phyloP scores from a whole-genome alignment of 2,329 filamentous ascomycete species.

The Endoconidiophora polonica region DNA sequence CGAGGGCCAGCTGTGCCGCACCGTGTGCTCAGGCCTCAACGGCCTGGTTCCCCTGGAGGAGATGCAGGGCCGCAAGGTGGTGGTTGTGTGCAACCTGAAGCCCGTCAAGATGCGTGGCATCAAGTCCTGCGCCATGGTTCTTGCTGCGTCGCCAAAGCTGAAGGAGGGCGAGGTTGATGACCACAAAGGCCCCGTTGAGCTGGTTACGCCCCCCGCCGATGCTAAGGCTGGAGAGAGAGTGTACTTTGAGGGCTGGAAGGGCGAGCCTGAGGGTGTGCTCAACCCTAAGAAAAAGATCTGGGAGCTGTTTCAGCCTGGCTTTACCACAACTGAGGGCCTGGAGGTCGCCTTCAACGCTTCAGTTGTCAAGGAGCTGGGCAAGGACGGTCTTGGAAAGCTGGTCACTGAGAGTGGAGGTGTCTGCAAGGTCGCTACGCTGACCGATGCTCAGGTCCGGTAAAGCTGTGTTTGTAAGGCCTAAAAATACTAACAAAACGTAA shows the following conservation, averaged over 20 bases:
- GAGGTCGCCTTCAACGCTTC: slow-evolving; percentile 77
- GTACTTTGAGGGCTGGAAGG: slow-evolving; percentile 87
- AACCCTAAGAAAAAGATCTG: slow-evolving; percentile 99
- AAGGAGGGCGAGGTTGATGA: slow-evolving; percentile 70
- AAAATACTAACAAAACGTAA: not conserved
- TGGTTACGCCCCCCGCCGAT: slow-evolving; percentile 67
- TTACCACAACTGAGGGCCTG: slow-evolving; percentile 67
- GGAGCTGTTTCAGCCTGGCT: slow-evolving; percentile 92
- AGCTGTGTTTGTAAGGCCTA: not conserved
- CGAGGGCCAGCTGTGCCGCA: slow-evolving; percentile 81
- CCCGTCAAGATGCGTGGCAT: slow-evolving; percentile 95
- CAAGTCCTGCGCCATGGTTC: slow-evolving; percentile 70
- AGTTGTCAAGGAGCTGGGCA: slow-evolving; percentile 59
- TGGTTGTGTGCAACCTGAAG: slow-evolving; percentile 95
- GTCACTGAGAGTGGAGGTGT: slow-evolving; percentile 61
- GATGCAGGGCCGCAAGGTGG: slow-evolving; percentile 91
- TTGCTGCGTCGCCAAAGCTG: slow-evolving; percentile 75
- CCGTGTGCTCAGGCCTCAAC: slow-evolving; percentile 92
- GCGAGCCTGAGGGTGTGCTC: slow-evolving; percentile 78
- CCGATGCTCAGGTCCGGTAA: slow-evolving; percentile 70
- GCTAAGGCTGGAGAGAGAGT: slow-evolving; percentile 73
- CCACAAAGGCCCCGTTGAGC: slow-evolving; percentile 80
- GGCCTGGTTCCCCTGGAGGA: slow-evolving; percentile 82
- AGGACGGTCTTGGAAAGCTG: slow-evolving; percentile 50
- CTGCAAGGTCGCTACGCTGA: slow-evolving; percentile 70